phyloP scores from a whole-genome alignment of 2,329 filamentous ascomycete genomes.

The Stromatinia cepivora region DNA sequence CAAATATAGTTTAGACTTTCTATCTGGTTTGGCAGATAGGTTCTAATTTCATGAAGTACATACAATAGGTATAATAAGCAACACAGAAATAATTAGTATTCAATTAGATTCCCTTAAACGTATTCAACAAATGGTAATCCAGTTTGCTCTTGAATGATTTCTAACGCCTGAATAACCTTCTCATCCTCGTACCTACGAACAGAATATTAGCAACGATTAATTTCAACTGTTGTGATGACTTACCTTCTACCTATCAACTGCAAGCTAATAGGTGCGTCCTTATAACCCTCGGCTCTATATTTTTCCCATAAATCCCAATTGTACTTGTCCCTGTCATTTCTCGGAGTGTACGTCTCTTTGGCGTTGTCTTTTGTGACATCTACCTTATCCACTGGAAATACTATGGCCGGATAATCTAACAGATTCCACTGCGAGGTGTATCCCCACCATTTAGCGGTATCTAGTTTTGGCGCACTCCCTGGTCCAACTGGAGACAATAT shows the following conservation, averaged over 20 bases:
- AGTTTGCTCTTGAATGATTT: constrained; percentile 41
- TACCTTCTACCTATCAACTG: constrained; percentile 44
- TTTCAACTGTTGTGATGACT: not conserved
- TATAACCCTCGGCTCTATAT: constrained; percentile 43
- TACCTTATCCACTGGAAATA: constrained; percentile 56
- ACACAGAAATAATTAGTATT: too few species aligned
- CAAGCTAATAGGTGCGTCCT: constrained; percentile 45
- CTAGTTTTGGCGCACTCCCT: constrained; percentile 52
- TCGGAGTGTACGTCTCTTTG: constrained; percentile 38
- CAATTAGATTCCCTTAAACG: constrained; percentile 23
- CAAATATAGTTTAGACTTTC: not conserved
- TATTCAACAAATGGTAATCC: constrained; percentile 40
- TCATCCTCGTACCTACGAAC: constrained; percentile 43
- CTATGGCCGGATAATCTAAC: constrained; percentile 63
- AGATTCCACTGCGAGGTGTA: constrained; percentile 70
- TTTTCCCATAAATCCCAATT: constrained; percentile 42
- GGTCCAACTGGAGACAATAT: constrained; percentile 62
- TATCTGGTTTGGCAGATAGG: not conserved
- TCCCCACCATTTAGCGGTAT: constrained; percentile 57
- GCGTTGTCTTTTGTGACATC: constrained; percentile 36
- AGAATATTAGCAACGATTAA: constrained; percentile 25
- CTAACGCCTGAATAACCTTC: constrained; percentile 42
- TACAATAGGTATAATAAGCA: not conserved
- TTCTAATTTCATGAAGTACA: not conserved
- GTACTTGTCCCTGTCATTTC: constrained; percentile 40